Percentiles rank a stretch among this genome's conserved stretches.
phyloP scores from a whole-genome alignment of 805 yeast species.

The Saitoella complicata region DNA sequence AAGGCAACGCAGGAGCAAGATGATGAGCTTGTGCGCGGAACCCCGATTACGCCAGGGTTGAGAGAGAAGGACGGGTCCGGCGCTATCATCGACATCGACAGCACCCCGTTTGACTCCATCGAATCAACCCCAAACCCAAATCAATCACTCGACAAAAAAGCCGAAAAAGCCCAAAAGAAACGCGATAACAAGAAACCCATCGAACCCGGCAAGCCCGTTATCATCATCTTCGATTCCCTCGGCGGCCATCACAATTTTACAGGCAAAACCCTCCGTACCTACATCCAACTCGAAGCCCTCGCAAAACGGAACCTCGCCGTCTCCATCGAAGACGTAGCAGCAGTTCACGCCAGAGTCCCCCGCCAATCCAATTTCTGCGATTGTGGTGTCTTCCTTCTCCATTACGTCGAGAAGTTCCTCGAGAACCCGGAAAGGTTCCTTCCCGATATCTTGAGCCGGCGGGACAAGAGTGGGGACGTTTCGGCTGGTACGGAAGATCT shows the following conservation, averaged over 20 bases:
- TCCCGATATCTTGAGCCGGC: conserved; percentile 1
- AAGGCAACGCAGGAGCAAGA: no score
- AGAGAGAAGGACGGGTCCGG: no score
- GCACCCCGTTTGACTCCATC: no score
- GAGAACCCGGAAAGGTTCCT: conserved; percentile 16
- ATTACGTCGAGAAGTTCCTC: conserved; percentile 30
- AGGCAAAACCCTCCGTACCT: conserved; percentile 35
- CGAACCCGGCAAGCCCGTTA: conserved; percentile 19
- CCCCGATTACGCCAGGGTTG: no score
- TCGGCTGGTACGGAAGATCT: background rate
- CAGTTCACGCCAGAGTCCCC: conserved; percentile 46
- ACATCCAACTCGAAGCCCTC: conserved; percentile 50
- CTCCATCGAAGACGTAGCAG: conserved; percentile 30
- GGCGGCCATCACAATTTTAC: conserved; percentile 35
- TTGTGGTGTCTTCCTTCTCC: conserved; percentile 85
- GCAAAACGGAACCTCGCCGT: conserved; percentile 41
- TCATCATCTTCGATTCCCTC: conserved; percentile 63
- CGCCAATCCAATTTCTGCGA: conserved; percentile 79
- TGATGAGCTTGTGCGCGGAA: no score
- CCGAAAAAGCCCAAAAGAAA: conserved; percentile 1
- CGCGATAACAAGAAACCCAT: background rate
- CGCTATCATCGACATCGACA: no score
- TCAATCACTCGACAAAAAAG: background rate
- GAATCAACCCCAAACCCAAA: no score
- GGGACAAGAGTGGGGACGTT: background rate